phyloP scores from a whole-genome alignment of 345 rosid species.

The Lumnitzera racemosa region DNA sequence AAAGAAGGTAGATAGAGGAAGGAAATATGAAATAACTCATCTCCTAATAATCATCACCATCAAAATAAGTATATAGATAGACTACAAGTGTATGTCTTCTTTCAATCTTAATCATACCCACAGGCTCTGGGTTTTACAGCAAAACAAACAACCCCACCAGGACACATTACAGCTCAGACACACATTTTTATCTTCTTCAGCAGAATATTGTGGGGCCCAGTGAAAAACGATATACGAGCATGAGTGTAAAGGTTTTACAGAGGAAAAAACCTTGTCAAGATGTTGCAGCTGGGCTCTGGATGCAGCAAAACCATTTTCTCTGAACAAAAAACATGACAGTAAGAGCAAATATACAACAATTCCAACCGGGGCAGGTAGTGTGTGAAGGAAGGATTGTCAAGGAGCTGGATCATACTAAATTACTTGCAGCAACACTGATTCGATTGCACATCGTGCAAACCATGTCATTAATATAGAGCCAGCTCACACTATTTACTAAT shows the following conservation, averaged over 20 bases:
- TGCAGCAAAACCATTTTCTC: constrained; percentile 97
- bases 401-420: too few relatives aligned
- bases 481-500: too few relatives aligned
- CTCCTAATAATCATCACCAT: constrained; percentile 22
- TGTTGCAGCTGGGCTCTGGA: constrained; percentile 55
- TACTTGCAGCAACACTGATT: too few relatives aligned
- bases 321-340: constrained; percentile 23
- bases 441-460: too few relatives aligned
- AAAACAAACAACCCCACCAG: constrained; percentile 15
- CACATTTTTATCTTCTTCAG: constrained; percentile 1
- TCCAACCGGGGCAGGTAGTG: background rate
- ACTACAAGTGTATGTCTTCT: constrained; percentile 27
- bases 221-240: constrained; percentile 22
- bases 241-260: constrained; percentile 22
- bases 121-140: constrained; percentile 38
- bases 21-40: constrained; percentile 6
- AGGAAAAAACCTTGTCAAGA: constrained; percentile 36
- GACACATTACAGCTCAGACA: constrained; percentile 3
- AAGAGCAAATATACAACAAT: background rate
- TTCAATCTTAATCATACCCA: constrained; percentile 24
- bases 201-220: constrained; percentile 31
- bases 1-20: constrained; percentile 5
- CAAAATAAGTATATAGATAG: constrained; percentile 27
- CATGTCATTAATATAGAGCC: too few relatives aligned
- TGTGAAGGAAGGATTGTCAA: background rate